These are phyloP conservation scores for Triglochin maritima DNA, from an alignment of 106 monocot species.

Conservation along the genomic window DNA sequence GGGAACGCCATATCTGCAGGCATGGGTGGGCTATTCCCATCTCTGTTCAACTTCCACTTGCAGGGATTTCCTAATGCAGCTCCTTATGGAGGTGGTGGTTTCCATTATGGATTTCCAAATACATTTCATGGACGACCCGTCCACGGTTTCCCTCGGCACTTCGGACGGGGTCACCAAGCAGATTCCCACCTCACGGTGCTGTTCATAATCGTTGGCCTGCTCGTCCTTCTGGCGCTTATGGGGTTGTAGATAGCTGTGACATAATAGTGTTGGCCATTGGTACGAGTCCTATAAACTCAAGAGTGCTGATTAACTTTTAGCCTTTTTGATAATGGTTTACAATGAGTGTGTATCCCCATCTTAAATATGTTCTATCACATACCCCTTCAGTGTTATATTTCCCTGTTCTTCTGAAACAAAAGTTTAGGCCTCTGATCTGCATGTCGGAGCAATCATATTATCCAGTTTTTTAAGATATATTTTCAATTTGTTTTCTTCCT, in stretches of 20 bases:
- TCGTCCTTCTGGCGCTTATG: constrained; percentile 13
- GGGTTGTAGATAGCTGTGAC: neutral
- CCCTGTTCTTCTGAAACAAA: too few species aligned
- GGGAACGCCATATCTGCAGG: constrained; percentile 15
- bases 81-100: constrained; percentile 10
- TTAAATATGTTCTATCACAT: too few species aligned
- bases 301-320: too few species aligned
- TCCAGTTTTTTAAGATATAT: too few species aligned
- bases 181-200: constrained; percentile 8
- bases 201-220: constrained; percentile 11
- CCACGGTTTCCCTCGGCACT: constrained; percentile 12
- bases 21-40: constrained; percentile 17
- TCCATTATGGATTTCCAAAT: constrained; percentile 20
- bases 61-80: constrained; percentile 17
- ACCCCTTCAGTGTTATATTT: too few species aligned
- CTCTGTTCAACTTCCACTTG: constrained; percentile 17
- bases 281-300: too few species aligned
- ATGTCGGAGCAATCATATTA: too few species aligned
- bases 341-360: too few species aligned
- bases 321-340: too few species aligned
- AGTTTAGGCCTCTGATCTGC: too few species aligned
- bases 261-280: neutral
- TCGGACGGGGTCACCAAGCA: constrained; percentile 2
- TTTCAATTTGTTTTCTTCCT: too few species aligned
- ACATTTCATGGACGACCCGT: constrained; percentile 5